These are phyloP conservation scores for Trichoderma lentiforme DNA, from an alignment of 2,329 filamentous ascomycete species.

Conservation along the genomic window DNA sequence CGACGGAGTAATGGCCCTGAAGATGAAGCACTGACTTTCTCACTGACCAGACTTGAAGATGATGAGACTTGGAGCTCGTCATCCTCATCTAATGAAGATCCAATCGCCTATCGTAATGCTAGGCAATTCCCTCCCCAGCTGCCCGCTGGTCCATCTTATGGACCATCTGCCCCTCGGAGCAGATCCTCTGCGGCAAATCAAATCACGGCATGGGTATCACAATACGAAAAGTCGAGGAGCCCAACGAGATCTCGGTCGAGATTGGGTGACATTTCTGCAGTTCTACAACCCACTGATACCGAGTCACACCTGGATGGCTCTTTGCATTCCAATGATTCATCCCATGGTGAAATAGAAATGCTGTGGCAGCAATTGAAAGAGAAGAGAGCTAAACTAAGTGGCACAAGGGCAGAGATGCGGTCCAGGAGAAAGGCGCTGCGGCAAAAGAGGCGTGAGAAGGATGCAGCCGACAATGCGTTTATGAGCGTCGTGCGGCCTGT, in stretches of 20 bases:
- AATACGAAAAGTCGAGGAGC: conserved; percentile 30
- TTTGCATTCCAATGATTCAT: conserved; percentile 22
- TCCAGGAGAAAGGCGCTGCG: conserved; percentile 31
- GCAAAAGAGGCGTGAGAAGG: conserved; percentile 32
- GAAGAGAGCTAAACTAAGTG: conserved; percentile 30
- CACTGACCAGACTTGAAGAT: conserved; percentile 24
- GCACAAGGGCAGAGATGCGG: conserved; percentile 32
- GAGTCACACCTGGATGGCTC: conserved; percentile 21
- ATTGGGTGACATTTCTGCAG: conserved; percentile 13
- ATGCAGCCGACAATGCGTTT: conserved; percentile 39
- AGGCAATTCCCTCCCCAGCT: conserved; percentile 33
- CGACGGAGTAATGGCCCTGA: conserved; percentile 16
- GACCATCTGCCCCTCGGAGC: conserved; percentile 24
- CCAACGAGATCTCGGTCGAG: conserved; percentile 22
- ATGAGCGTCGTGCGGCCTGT: conserved; percentile 39
- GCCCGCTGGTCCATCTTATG: conserved; percentile 27
- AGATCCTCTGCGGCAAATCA: conserved; percentile 31
- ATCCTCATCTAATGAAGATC: conserved; percentile 29
- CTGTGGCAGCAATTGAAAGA: conserved; percentile 38
- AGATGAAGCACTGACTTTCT: conserved; percentile 26
- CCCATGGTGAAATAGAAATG: conserved; percentile 32
- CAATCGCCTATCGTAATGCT: conserved; percentile 29
- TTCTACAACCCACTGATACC: conserved; percentile 13
- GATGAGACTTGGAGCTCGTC: conserved; percentile 25
- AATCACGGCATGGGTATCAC: conserved; percentile 35